Evolutionary conservation across 2,329 filamentous ascomycete species (phyloP).

Genomic region (Boeremia lycopersici): DNA sequence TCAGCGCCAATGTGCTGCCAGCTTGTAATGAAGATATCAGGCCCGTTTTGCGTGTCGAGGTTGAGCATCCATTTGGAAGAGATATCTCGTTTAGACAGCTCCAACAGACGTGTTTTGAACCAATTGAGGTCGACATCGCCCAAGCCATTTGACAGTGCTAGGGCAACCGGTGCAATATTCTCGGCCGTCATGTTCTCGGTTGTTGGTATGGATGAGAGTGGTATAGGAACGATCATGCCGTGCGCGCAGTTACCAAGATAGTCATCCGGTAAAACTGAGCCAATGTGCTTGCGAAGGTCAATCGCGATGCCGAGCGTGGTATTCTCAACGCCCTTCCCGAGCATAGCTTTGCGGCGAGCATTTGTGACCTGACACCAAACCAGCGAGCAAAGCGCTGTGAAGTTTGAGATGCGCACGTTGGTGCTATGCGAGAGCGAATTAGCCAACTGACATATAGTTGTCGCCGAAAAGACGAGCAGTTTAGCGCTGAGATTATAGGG

Average conservation of each 20-base stretch:
- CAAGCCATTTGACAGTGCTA: not conserved
- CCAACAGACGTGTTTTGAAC: conserved; percentile 16
- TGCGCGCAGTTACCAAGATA: conserved; percentile 20
- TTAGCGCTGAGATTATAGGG: conserved; percentile 3
- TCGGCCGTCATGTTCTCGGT: not conserved
- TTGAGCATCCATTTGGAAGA: conserved; percentile 12
- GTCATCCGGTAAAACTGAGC: not conserved
- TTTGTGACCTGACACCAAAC: conserved; percentile 28
- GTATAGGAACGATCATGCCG: conserved; percentile 3
- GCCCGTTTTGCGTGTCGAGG: conserved; percentile 20
- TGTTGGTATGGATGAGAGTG: not conserved
- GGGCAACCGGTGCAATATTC: not conserved
- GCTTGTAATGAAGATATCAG: conserved; percentile 37
- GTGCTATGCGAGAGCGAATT: not conserved
- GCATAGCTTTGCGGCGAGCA: conserved; percentile 14
- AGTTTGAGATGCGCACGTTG: conserved; percentile 11
- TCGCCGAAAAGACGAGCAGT: not conserved
- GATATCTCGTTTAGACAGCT: conserved; percentile 10
- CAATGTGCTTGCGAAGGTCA: conserved; percentile 6
- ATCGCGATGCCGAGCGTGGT: conserved; percentile 24
- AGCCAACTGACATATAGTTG: not conserved
- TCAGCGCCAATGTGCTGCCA: conserved; percentile 36
- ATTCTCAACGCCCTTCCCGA: not conserved
- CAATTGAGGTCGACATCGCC: conserved; percentile 5
- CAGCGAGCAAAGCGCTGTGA: conserved; percentile 23